phyloP scores from a whole-genome alignment of 805 yeast genomes.

The Sugiyamaella lignohabitans region DNA sequence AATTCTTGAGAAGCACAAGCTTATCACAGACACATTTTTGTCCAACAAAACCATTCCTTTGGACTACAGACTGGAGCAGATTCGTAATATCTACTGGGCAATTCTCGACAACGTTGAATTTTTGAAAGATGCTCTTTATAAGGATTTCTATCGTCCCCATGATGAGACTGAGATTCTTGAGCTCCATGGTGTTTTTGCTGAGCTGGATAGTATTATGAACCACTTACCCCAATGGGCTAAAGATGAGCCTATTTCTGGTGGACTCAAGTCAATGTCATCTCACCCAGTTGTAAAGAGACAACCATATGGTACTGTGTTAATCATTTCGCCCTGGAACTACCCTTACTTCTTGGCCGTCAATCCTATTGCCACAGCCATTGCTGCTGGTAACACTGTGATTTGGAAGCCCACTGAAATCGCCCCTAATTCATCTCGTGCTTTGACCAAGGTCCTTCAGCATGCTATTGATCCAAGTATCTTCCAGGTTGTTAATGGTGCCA shows the following conservation, averaged over 20 bases:
- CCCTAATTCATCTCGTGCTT: slow-evolving; percentile 51
- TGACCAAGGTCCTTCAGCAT: slow-evolving; percentile 48
- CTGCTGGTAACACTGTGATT: slow-evolving; percentile 78
- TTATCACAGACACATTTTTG: slow-evolving; percentile 38
- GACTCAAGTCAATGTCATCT: slow-evolving; percentile 19
- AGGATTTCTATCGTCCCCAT: slow-evolving; percentile 62
- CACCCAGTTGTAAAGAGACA: slow-evolving; percentile 26
- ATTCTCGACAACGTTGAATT: slow-evolving; percentile 51
- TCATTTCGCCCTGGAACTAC: slow-evolving; percentile 77
- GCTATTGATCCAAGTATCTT: slow-evolving; percentile 53
- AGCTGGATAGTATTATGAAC: slow-evolving; percentile 52
- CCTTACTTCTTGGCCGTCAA: slow-evolving; percentile 59
- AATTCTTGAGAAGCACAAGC: slow-evolving; percentile 43
- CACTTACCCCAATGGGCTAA: slow-evolving; percentile 56
- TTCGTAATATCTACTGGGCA: slow-evolving; percentile 61
- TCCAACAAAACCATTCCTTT: slow-evolving; percentile 45
- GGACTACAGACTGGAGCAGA: slow-evolving; percentile 51
- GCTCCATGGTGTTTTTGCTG: slow-evolving; percentile 43
- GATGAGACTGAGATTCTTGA: slow-evolving; percentile 62
- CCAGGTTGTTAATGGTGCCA: slow-evolving; percentile 64
- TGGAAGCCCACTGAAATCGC: slow-evolving; percentile 70
- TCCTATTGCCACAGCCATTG: slow-evolving; percentile 73
- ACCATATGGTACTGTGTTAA: slow-evolving; percentile 58
- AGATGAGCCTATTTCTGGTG: slow-evolving; percentile 34
- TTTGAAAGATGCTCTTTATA: slow-evolving; percentile 49